A percentile compares a stretch with the other conserved stretches of the same genome.
These are phyloP conservation scores for Neonectria sp. DNA, from an alignment of 2,329 filamentous ascomycete species.

Conservation along the genomic window DNA sequence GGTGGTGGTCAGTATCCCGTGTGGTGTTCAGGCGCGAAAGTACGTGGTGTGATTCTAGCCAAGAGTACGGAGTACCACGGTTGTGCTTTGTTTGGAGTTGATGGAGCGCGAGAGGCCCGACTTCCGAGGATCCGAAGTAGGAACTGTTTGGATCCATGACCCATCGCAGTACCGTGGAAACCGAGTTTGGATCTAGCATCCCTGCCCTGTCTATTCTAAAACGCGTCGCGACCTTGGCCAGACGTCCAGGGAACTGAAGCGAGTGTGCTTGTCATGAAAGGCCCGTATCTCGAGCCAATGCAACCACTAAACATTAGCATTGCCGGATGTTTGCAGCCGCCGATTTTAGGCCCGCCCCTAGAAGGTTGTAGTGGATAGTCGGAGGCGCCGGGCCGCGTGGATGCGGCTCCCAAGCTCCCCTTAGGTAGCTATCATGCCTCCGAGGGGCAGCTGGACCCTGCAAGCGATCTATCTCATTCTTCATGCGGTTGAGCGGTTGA, in stretches of 20 bases:
- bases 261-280: not conserved
- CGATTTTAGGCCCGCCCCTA: slow-evolving; percentile 21
- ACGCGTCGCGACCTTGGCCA: not conserved
- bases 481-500: not conserved
- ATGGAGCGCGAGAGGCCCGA: not conserved
- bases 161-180: no score
- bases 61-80: not conserved
- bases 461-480: slow-evolving; percentile 16
- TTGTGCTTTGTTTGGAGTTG: slow-evolving; percentile 4
- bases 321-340: slow-evolving; percentile 6
- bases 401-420: slow-evolving; percentile 20
- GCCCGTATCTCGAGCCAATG: not conserved
- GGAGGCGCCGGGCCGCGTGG: slow-evolving; percentile 30
- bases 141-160: not conserved
- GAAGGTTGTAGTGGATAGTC: slow-evolving; percentile 27
- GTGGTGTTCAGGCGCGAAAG: not conserved
- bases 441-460: slow-evolving; percentile 11
- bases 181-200: not conserved
- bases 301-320: slow-evolving; percentile 19
- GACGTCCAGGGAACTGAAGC: not conserved
- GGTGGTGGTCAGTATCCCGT: no score
- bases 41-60: slow-evolving; percentile 7
- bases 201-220: not conserved
- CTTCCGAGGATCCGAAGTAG: not conserved
- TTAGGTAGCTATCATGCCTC: not conserved